Conservation (phyloP, 495 filamentous ascomycete species). For the Acidiella bohemica region DNA sequence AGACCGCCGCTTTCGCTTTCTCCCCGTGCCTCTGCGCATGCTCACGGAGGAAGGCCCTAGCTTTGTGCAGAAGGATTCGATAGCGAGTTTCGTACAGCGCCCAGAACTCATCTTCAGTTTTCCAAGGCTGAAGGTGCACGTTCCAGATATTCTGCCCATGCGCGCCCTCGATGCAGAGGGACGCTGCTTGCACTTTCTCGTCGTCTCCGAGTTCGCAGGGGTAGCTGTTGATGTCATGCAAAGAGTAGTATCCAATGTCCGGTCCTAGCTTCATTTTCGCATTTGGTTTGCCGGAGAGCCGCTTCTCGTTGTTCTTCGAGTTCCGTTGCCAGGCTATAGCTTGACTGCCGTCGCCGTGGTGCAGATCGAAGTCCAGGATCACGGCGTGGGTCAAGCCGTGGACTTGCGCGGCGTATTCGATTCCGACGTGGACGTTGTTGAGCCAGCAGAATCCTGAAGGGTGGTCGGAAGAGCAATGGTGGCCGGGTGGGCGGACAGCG, state of each 20-base stretch:
- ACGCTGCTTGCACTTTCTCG: conserved; percentile 82
- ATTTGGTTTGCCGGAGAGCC: conserved; percentile 25
- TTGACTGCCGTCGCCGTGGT: conserved; percentile 94
- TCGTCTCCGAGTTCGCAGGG: conserved; percentile 83
- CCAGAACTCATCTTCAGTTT: conserved; percentile 74
- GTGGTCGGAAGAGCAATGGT: conserved; percentile 77
- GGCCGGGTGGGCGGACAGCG: conserved; percentile 72
- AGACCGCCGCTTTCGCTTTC: conserved; percentile 56
- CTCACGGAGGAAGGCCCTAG: conserved; percentile 54
- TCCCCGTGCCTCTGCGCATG: conserved; percentile 61
- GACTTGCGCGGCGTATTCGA: conserved; percentile 68
- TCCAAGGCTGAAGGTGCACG: conserved; percentile 83
- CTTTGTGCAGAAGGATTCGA: conserved; percentile 59
- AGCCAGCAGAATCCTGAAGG: conserved; percentile 97
- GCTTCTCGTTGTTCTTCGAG: conserved; percentile 30
- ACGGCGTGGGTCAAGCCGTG: conserved; percentile 86
- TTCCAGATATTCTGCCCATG: conserved; percentile 93
- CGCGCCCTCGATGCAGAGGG: conserved; percentile 79
- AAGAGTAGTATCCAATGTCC: conserved; percentile 83
- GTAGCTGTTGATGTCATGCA: conserved; percentile 96
- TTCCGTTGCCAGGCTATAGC: conserved; percentile 84
- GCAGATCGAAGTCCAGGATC: conserved; percentile 93
- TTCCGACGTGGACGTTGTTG: conserved; percentile 95
- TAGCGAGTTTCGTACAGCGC: conserved; percentile 68
- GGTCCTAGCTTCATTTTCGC: conserved; percentile 53